phyloP scores from a whole-genome alignment of 2,329 filamentous ascomycete species.

The Endoconidiophora polonica region DNA sequence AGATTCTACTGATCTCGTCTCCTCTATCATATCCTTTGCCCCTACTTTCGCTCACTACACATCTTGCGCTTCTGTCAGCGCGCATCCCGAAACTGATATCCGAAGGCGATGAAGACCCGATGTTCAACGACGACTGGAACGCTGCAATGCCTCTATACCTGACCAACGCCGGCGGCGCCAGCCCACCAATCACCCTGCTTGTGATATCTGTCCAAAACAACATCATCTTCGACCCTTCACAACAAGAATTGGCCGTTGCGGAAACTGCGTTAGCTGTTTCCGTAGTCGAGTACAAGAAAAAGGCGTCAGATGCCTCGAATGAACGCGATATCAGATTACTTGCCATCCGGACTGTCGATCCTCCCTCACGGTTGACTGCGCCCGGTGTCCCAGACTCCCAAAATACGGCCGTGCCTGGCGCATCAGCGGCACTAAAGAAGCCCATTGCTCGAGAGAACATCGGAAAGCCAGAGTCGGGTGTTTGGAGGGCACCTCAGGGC shows the following conservation, averaged over 20 bases:
- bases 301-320: slow-evolving; percentile 19
- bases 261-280: slow-evolving; percentile 80
- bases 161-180: slow-evolving; percentile 21
- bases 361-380: slow-evolving; percentile 55
- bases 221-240: slow-evolving; percentile 82
- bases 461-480: slow-evolving; percentile 38
- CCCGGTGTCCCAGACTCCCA: slow-evolving; percentile 50
- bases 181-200: slow-evolving; percentile 77
- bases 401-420: slow-evolving; percentile 36
- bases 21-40: slow-evolving; percentile 86
- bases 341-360: slow-evolving; percentile 56
- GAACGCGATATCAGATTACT: slow-evolving; percentile 42
- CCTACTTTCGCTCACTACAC: slow-evolving; percentile 78
- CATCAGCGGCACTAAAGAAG: slow-evolving; percentile 19
- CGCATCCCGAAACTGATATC: slow-evolving; percentile 73
- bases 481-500: slow-evolving; percentile 75
- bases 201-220: slow-evolving; percentile 76
- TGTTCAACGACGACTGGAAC: slow-evolving; percentile 97
- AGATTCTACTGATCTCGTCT: slow-evolving; percentile 88
- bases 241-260: slow-evolving; percentile 84
- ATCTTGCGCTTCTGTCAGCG: slow-evolving; percentile 80
- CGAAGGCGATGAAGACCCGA: slow-evolving; percentile 82
- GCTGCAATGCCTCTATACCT: slow-evolving; percentile 64
- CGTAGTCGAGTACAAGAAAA: slow-evolving; percentile 34
- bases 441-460: slow-evolving; percentile 24